These are phyloP conservation scores for Pulveroboletus frians DNA, from an alignment of 768 basidiomycete species.

Conservation along the genomic window DNA sequence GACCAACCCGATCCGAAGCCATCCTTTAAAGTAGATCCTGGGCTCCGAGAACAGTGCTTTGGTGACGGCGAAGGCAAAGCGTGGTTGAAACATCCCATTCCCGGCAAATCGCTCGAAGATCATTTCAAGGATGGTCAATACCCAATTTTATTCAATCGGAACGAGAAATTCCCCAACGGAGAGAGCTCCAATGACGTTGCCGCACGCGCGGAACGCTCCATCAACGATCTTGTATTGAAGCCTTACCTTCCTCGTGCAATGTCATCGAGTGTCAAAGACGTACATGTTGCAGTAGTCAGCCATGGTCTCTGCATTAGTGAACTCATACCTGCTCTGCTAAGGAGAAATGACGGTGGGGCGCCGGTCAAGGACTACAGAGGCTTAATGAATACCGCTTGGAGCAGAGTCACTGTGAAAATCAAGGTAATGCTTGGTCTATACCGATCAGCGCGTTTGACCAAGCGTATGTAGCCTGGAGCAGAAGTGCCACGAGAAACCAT, in stretches of 20 bases:
- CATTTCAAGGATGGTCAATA: conserved; percentile 51
- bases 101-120: conserved; percentile 35
- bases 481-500: conserved; percentile 18
- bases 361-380: conserved; percentile 37
- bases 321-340: conserved; percentile 48
- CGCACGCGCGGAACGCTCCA: conserved; percentile 44
- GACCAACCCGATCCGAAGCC: conserved; percentile 45
- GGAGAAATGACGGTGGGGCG: conserved; percentile 34
- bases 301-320: conserved; percentile 70
- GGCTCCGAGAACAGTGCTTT: conserved; percentile 65
- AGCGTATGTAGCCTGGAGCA: conserved; percentile 26
- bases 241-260: conserved; percentile 48
- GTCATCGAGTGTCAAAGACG: conserved; percentile 33
- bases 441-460: conserved; percentile 1
- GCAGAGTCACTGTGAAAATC: conserved; percentile 45
- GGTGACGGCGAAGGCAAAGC: conserved; percentile 65
- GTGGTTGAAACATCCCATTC: conserved; percentile 30
- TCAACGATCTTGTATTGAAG: conserved; percentile 47
- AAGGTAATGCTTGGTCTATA: conserved; percentile 33
- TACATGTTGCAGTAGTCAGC: conserved; percentile 65
- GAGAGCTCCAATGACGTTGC: conserved; percentile 65
- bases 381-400: conserved; percentile 69
- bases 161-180: conserved; percentile 61
- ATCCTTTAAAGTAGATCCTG: conserved; percentile 41
- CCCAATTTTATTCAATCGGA: conserved; percentile 42